Evolutionary conservation across 164 flowering plant genomes (phyloP).

Genomic region (Malania oleifera): DNA sequence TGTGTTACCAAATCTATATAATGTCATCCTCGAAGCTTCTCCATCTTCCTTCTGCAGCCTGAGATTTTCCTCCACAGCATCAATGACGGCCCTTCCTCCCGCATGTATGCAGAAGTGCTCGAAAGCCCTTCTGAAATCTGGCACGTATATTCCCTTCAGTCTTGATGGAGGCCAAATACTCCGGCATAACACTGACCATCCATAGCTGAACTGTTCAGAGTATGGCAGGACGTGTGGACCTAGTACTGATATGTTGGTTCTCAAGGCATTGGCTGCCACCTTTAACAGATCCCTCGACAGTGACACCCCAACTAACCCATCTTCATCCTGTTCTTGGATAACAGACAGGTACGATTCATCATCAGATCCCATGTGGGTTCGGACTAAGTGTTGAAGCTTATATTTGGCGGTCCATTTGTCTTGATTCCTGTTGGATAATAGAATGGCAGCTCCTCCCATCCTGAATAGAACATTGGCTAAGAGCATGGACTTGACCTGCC

Average conservation of each 20-base stretch:
- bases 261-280: conserved; percentile 39
- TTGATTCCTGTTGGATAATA: conserved; percentile 38
- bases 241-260: conserved; percentile 31
- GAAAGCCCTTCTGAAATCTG: conserved; percentile 44
- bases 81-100: conserved; percentile 50
- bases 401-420: conserved; percentile 35
- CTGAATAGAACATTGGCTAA: conserved; percentile 53
- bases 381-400: conserved; percentile 38
- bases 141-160: conserved; percentile 24
- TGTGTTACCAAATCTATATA: conserved; percentile 51
- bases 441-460: conserved; percentile 48
- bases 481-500: conserved; percentile 55
- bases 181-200: conserved; percentile 15
- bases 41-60: conserved; percentile 31
- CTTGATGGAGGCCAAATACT: conserved; percentile 10
- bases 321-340: conserved; percentile 35
- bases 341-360: conserved; percentile 38
- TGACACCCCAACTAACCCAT: conserved; percentile 34
- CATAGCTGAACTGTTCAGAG: conserved; percentile 39
- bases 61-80: conserved; percentile 33
- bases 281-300: conserved; percentile 33
- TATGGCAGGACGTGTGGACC: conserved; percentile 42
- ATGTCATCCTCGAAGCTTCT: conserved; percentile 57
- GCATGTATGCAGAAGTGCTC: conserved; percentile 62
- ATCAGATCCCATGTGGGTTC: conserved; percentile 50